Percentiles rank a stretch among this genome's conserved stretches.
Conservation (phyloP, 2,329 filamentous ascomycete species). For the Talaromyces sp. region DNA sequence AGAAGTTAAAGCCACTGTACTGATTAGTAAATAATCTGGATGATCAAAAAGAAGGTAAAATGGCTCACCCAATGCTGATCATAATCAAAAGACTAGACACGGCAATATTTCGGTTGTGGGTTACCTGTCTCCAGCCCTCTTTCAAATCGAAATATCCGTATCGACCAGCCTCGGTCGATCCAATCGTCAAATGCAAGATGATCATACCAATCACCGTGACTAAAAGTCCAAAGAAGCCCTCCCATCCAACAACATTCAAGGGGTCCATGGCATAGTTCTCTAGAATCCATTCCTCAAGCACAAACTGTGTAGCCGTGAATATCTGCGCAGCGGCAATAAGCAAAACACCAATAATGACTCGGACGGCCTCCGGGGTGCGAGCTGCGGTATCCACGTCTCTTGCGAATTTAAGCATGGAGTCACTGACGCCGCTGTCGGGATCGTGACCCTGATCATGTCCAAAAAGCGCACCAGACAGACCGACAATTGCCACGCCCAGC, state of each 20-base stretch:
- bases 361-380: conserved; percentile 55
- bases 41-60: background rate
- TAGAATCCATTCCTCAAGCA: conserved; percentile 90
- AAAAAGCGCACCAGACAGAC: conserved; percentile 80
- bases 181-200: conserved; percentile 72
- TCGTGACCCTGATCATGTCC: conserved; percentile 57
- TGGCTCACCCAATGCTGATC: conserved; percentile 85
- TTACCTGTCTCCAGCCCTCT: conserved; percentile 81
- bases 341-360: conserved; percentile 76
- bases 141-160: conserved; percentile 87
- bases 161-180: conserved; percentile 67
- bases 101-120: conserved; percentile 65
- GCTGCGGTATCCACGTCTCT: conserved; percentile 46
- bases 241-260: conserved; percentile 90
- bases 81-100: conserved; percentile 85
- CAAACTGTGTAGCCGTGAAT: conserved; percentile 95
- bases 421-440: conserved; percentile 29
- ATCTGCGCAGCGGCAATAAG: conserved; percentile 93
- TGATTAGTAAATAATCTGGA: background rate
- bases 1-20: conserved; percentile 91
- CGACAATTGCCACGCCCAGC: conserved; percentile 81
- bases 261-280: conserved; percentile 76
- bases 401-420: conserved; percentile 27
- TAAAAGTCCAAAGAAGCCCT: conserved; percentile 83
- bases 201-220: conserved; percentile 78